A percentile compares a stretch with the other conserved stretches of the same genome.
phyloP scores from a whole-genome alignment of 805 yeast species.

The Kluyveromyces aestuarii region DNA sequence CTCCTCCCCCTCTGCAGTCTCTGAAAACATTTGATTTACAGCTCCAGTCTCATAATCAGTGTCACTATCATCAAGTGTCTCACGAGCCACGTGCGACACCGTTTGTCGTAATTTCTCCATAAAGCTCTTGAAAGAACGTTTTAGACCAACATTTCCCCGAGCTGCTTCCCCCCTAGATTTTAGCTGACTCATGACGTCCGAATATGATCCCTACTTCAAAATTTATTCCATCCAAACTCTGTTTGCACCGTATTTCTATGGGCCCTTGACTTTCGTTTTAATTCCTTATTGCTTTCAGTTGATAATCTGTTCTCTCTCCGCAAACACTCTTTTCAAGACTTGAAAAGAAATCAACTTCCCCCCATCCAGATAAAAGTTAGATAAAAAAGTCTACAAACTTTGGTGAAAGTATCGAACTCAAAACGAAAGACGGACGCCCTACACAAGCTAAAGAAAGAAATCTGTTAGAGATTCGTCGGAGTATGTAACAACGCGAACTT shows the following conservation, averaged over 20 bases:
- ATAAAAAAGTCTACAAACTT: too few species aligned
- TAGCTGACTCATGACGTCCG: neutral
- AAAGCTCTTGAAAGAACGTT: neutral
- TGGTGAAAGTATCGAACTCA: too few species aligned
- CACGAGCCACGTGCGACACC: constrained; percentile 4
- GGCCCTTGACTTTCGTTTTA: neutral
- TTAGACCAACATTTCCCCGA: neutral
- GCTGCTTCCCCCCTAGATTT: neutral
- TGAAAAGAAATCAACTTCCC: too few species aligned
- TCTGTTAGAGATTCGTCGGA: too few species aligned
- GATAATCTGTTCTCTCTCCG: too few species aligned
- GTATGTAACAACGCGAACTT: too few species aligned
- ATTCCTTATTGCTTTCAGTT: too few species aligned
- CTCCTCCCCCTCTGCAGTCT: constrained; percentile 22
- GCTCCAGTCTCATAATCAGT: constrained; percentile 3
- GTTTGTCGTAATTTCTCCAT: neutral
- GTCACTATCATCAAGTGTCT: constrained; percentile 5
- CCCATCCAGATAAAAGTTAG: too few species aligned
- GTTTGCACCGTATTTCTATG: neutral
- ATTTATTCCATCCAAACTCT: neutral
- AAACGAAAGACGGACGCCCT: too few species aligned
- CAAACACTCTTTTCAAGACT: too few species aligned
- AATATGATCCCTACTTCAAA: neutral
- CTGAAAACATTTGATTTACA: constrained; percentile 42
- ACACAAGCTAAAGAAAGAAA: too few species aligned